Conservation (phyloP, 2,329 filamentous ascomycete species). For the Pestalotiopsis sp. region DNA sequence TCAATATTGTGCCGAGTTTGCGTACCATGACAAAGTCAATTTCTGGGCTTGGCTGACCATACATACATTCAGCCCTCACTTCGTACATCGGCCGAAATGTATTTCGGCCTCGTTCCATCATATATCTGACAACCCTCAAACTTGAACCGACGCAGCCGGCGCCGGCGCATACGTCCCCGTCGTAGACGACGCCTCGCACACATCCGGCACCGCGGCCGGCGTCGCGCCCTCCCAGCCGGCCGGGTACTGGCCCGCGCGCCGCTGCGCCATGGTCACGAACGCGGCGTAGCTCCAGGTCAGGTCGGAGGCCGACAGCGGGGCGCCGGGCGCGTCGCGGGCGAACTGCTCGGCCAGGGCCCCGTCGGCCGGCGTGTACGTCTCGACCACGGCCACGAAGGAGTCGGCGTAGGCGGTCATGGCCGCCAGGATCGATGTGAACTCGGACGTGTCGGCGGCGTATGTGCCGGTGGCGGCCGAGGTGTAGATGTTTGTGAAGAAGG, state of each 20-base stretch:
- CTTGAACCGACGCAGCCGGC: not conserved
- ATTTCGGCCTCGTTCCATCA: too few relatives aligned
- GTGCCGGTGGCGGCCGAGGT: conserved; percentile 48
- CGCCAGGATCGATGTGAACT: conserved; percentile 44
- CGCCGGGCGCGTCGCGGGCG: conserved; percentile 37
- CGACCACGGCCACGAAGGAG: conserved; percentile 50
- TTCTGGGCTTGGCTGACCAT: too few relatives aligned
- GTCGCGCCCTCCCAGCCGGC: conserved; percentile 28
- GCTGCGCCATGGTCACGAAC: conserved; percentile 48
- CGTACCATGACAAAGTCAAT: too few relatives aligned
- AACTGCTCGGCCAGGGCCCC: conserved; percentile 54
- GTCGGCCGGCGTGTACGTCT: conserved; percentile 48
- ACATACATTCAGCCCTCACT: too few relatives aligned
- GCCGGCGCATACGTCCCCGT: conserved; percentile 36
- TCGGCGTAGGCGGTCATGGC: conserved; percentile 57
- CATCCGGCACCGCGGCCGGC: conserved; percentile 26
- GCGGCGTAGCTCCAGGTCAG: conserved; percentile 76
- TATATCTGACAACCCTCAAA: not conserved
- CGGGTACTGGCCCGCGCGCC: conserved; percentile 37
- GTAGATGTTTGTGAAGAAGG: conserved; percentile 58
- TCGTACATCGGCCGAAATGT: too few relatives aligned
- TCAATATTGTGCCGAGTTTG: too few relatives aligned
- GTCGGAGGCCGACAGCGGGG: conserved; percentile 46
- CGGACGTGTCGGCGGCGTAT: conserved; percentile 39
- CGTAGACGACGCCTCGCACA: conserved; percentile 26